Conservation (phyloP, 164 flowering plant species). For the Euptelea pleiosperma region DNA sequence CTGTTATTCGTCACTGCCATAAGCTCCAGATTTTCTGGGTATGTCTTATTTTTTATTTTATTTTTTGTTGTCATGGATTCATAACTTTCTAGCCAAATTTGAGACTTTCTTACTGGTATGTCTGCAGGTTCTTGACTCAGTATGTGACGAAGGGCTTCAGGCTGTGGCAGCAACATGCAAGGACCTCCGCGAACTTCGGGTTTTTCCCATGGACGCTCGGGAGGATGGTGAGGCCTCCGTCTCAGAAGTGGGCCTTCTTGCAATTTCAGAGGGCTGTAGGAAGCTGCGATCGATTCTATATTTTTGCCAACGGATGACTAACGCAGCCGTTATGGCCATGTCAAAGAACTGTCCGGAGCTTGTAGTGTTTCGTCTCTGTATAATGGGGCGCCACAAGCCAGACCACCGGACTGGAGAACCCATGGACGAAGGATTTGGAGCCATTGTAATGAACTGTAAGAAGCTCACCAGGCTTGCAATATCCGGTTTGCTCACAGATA, state of each 20-base stretch:
- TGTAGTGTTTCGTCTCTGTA: slow-evolving; percentile 75
- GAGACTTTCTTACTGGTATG: not conserved
- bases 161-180: slow-evolving; percentile 79
- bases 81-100: not conserved
- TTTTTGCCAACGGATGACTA: slow-evolving; percentile 81
- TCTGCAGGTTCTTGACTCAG: slow-evolving; percentile 71
- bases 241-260: slow-evolving; percentile 69
- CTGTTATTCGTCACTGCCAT: slow-evolving; percentile 64
- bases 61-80: not conserved
- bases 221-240: slow-evolving; percentile 67
- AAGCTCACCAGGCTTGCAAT: slow-evolving; percentile 73
- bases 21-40: slow-evolving; percentile 83
- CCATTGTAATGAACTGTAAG: slow-evolving; percentile 81
- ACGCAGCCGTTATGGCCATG: slow-evolving; percentile 72
- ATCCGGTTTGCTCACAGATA: slow-evolving; percentile 75
- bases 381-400: slow-evolving; percentile 68
- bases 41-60: slow-evolving; percentile 21
- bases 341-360: slow-evolving; percentile 77
- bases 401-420: slow-evolving; percentile 66
- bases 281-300: slow-evolving; percentile 62
- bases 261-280: slow-evolving; percentile 76
- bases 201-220: slow-evolving; percentile 61
- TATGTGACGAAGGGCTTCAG: slow-evolving; percentile 78
- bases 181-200: slow-evolving; percentile 75
- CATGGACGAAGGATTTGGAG: slow-evolving; percentile 93